Percentiles rank a stretch among this genome's conserved stretches.
Evolutionary conservation across 257 asterid species (phyloP).

Genomic region (Gentiana straminea): DNA sequence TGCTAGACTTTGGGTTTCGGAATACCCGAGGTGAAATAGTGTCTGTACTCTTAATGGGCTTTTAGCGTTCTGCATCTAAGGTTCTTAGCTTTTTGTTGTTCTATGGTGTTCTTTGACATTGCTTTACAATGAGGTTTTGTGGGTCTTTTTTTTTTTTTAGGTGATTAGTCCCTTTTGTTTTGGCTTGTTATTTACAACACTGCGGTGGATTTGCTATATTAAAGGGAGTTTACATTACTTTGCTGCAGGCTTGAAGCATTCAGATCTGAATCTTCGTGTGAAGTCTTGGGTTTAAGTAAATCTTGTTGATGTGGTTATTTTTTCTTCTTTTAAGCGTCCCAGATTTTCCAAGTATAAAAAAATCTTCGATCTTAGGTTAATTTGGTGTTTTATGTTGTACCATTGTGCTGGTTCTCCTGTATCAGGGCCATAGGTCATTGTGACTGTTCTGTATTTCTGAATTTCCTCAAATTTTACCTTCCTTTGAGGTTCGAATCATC

Average conservation of each 20-base stretch:
- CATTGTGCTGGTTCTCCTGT: constrained; percentile 1
- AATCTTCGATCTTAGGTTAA: constrained; percentile 10
- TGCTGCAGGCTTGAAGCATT: constrained; percentile 29
- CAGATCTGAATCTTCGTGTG: constrained; percentile 54
- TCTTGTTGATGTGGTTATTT: constrained; percentile 15
- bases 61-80: constrained; percentile 2
- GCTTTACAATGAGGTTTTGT: neutral
- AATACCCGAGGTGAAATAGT: constrained; percentile 4
- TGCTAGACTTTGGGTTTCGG: neutral
- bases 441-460: neutral
- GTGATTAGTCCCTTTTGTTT: neutral
- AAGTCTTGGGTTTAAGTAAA: constrained; percentile 18
- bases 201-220: neutral
- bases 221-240: constrained; percentile 3
- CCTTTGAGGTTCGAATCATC: neutral
- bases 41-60: neutral
- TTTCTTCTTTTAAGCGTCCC: neutral
- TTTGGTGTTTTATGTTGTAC: constrained; percentile 8
- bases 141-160: neutral
- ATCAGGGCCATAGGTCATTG: neutral
- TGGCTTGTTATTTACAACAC: constrained; percentile 3
- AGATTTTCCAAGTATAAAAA: neutral
- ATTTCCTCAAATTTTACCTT: neutral
- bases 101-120: neutral
- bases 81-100: neutral